Percentiles rank a stretch among this genome's conserved stretches.
These are phyloP conservation scores for Microascus cirrosus DNA, from an alignment of 2,329 filamentous ascomycete species.

Conservation along the genomic window DNA sequence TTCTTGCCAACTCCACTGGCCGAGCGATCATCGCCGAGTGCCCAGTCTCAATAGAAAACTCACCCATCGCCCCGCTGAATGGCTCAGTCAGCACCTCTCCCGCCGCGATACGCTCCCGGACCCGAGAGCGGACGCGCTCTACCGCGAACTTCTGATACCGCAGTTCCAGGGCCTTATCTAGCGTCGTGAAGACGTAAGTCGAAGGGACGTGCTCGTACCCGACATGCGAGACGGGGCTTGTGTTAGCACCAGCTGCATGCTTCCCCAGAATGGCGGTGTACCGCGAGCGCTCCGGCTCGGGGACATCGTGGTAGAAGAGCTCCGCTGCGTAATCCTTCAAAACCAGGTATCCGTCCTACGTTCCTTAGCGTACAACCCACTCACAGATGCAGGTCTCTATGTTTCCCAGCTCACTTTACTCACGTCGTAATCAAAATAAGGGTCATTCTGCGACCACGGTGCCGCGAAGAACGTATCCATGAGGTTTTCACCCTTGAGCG, in stretches of 20 bases:
- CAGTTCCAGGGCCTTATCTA: neutral
- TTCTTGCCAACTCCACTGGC: neutral
- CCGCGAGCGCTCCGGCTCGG: neutral
- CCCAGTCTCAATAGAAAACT: neutral
- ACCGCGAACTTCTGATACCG: neutral
- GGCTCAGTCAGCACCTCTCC: neutral
- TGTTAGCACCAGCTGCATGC: neutral
- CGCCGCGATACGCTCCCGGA: too few species aligned
- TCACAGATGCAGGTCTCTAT: too few species aligned
- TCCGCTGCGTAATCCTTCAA: neutral
- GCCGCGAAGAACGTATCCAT: neutral
- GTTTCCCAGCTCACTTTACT: too few species aligned
- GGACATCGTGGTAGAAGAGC: constrained; percentile 4
- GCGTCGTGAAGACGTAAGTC: neutral
- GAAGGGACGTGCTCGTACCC: neutral
- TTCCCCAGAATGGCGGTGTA: neutral
- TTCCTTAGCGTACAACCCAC: too few species aligned
- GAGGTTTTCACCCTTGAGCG: neutral
- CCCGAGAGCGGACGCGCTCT: neutral
- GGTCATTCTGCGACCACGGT: too few species aligned
- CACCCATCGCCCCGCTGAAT: neutral
- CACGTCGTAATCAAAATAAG: too few species aligned
- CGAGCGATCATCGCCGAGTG: neutral
- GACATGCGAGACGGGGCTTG: neutral
- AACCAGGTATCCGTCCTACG: neutral